Evolutionary conservation across 305 asterid species (phyloP).

Genomic region (Andrographis paniculata): DNA sequence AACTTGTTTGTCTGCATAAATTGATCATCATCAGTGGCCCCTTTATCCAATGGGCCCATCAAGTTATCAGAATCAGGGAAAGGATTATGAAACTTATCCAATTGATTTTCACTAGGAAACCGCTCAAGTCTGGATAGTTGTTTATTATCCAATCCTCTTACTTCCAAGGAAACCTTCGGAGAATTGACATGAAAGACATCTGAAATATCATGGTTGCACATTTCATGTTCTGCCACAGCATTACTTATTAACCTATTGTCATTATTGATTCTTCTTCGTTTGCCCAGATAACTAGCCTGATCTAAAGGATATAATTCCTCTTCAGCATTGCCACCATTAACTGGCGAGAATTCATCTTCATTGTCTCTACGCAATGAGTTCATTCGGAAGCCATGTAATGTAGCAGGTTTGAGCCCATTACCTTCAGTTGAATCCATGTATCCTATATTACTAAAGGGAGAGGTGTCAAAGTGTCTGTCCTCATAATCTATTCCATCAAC

Average conservation of each 20-base stretch:
- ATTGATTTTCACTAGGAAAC: slow-evolving; percentile 20
- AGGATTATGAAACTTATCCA: slow-evolving; percentile 16
- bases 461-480: slow-evolving; percentile 25
- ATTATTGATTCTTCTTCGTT: slow-evolving; percentile 34
- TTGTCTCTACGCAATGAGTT: slow-evolving; percentile 22
- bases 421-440: slow-evolving; percentile 18
- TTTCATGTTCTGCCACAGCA: slow-evolving; percentile 23
- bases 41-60: slow-evolving; percentile 20
- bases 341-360: slow-evolving; percentile 23
- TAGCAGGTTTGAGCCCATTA: slow-evolving; percentile 20
- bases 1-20: slow-evolving; percentile 19
- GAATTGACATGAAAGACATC: slow-evolving; percentile 14
- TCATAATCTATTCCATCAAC: slow-evolving; percentile 21
- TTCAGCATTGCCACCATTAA: slow-evolving; percentile 24
- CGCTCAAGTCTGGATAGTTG: slow-evolving; percentile 22
- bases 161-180: slow-evolving; percentile 19
- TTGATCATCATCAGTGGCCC: slow-evolving; percentile 24
- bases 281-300: slow-evolving; percentile 23
- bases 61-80: slow-evolving; percentile 18
- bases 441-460: slow-evolving; percentile 20
- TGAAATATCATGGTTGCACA: slow-evolving; percentile 15
- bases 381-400: slow-evolving; percentile 19
- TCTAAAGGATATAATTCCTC: slow-evolving; percentile 20
- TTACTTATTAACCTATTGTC: slow-evolving; percentile 21
- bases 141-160: slow-evolving; percentile 22